Base-by-base conservation (phyloP, 495 filamentous ascomycete species). In the Xylaria venustula region DNA sequence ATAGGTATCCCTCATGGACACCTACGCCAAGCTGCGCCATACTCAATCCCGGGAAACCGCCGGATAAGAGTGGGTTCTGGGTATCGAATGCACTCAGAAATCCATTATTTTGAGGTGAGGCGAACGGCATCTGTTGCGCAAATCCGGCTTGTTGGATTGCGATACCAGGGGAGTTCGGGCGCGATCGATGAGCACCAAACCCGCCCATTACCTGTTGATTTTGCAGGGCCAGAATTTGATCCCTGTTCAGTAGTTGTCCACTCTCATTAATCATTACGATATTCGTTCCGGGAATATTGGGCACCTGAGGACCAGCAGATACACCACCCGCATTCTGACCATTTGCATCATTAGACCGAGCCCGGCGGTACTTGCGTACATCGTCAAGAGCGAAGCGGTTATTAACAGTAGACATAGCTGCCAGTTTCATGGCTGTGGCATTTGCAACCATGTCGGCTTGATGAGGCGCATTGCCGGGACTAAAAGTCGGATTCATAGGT, bases 391-490 rank as follows among this genome's bases (percentile, higher is more conserved):
- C 93, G 69, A 98, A 97, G 19, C 94, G 90, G 74, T 98, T 98
- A 77, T 97, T 98, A 56, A 98, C 94, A 4, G 94, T 98, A 11
- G 93, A 97, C 37, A 98, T 79, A 19, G 94, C 94, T 54, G 94
- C 94, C 42, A 98, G 84, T 75, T 98, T 98, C 94, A 98, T 98
- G 15, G 94, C 94, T 9, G 94, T 98, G 8, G 94, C 95, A 71
- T 98, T 98, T 45, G 94, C 94, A 55, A 98, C 90, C 93, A 98
- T 97, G 67, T 98, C 95, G 15, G 93, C 94, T 70, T 96, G 91
- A 51, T 82, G 86, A 36, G 78, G 80, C 32, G 73, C 75, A 61
- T 79, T 78, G 58, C 77, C 79, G 61, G 76, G 62, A 75, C 86
- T 77, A 73, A 98, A 98, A 53, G 85, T 93, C 6, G 91, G 77